phyloP scores from a whole-genome alignment of 169 alveolate species.

The Cryptosporidium xiaoi region DNA sequence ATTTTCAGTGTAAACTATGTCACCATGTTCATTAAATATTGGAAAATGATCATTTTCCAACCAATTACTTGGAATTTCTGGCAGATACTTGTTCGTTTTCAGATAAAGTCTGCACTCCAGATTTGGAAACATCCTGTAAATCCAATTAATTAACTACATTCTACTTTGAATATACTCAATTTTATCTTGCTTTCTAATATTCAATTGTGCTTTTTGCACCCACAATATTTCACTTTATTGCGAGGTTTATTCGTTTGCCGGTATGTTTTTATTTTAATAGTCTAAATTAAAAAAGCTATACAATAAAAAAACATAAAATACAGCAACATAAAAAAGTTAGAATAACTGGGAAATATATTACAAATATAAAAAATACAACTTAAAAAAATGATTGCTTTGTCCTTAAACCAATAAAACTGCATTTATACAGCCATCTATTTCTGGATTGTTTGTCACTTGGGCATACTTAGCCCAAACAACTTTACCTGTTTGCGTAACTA shows the following conservation, averaged over 20 bases:
- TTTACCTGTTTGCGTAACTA: conserved; percentile 98
- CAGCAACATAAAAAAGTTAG: not conserved
- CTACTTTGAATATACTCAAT: not conserved
- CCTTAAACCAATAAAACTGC: conserved; percentile 95
- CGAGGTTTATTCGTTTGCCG: not conserved
- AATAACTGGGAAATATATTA: too few species aligned
- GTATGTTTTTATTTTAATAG: not conserved
- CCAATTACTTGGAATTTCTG: conserved; percentile 63
- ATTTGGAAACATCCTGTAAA: conserved; percentile 6
- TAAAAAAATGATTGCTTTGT: not conserved
- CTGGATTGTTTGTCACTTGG: conserved; percentile 99
- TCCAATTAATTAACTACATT: not conserved
- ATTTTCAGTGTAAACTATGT: not conserved
- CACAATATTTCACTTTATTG: too few species aligned
- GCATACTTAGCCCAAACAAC: conserved; percentile 99
- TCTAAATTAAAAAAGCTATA: not conserved
- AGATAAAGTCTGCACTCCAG: conserved; percentile 44
- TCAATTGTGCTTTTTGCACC: too few species aligned
- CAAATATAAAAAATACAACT: too few species aligned
- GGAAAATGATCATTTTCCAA: conserved; percentile 13
- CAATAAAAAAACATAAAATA: not conserved
- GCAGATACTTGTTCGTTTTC: conserved; percentile 24
- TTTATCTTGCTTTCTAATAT: too few species aligned
- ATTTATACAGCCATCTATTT: conserved; percentile 99
- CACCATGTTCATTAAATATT: not conserved